Conservation (phyloP, 176 grass and related monocot genomes). For the Oropetium thomaeum region DNA sequence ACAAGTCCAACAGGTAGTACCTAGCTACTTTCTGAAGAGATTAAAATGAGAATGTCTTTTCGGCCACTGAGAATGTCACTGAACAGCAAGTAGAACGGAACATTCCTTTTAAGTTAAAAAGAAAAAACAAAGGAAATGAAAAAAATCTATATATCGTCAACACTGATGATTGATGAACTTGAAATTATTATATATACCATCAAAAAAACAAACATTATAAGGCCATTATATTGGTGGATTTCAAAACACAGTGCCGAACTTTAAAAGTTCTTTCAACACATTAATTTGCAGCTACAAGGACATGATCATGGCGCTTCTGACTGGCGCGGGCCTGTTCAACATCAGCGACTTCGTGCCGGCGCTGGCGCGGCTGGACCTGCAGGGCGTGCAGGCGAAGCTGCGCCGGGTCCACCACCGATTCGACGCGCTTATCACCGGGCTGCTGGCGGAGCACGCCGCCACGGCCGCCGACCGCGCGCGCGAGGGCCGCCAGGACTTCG, state of each 20-base stretch:
- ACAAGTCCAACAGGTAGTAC: conserved; percentile 71
- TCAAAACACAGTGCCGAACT: no score
- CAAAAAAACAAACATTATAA: no score
- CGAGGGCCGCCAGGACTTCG: conserved; percentile 58
- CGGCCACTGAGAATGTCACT: no score
- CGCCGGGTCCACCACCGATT: conserved; percentile 60
- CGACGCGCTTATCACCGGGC: conserved; percentile 67
- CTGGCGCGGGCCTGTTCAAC: conserved; percentile 71
- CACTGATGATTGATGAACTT: no score
- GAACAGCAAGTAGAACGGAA: no score
- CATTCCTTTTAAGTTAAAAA: no score
- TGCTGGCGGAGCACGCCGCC: conserved; percentile 70
- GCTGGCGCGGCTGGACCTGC: conserved; percentile 72
- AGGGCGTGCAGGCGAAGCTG: conserved; percentile 75
- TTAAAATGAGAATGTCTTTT: neutral
- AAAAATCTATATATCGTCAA: no score
- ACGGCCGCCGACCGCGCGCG: conserved; percentile 51
- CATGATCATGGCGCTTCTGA: conserved; percentile 80
- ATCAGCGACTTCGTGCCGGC: conserved; percentile 84
- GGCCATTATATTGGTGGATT: no score
- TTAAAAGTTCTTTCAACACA: no score
- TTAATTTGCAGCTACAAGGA: conserved; percentile 79
- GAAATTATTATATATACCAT: no score
- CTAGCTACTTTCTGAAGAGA: no score
- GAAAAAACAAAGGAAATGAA: no score